phyloP scores from a whole-genome alignment of 192 early-diverging fungal species.

The Radiomyces spectabilis region DNA sequence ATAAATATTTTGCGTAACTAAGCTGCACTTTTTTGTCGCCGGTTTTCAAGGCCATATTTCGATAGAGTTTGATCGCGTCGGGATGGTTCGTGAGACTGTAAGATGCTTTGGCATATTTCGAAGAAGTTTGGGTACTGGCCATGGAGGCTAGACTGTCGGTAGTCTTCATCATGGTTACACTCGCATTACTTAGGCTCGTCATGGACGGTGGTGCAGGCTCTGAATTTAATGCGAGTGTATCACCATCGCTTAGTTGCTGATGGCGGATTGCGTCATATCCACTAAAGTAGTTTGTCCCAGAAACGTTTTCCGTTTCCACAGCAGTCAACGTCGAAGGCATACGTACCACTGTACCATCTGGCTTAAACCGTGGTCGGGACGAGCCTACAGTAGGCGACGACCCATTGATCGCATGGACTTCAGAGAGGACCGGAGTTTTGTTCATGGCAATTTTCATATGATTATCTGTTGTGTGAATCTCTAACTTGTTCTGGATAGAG shows the following conservation, averaged over 20 bases:
- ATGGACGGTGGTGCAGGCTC: neutral
- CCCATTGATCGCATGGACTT: no score
- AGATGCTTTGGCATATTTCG: slow-evolving; percentile 14
- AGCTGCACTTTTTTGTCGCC: slow-evolving; percentile 66
- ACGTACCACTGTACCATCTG: no score
- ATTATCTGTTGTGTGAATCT: no score
- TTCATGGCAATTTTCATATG: no score
- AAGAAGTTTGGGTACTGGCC: neutral
- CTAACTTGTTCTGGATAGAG: no score
- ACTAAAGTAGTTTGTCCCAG: neutral
- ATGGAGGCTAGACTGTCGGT: neutral
- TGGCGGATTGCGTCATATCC: neutral
- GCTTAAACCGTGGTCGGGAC: no score
- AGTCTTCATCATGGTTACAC: neutral
- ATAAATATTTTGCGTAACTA: slow-evolving; percentile 69
- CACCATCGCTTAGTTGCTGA: no score
- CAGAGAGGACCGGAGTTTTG: no score
- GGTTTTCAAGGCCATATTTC: slow-evolving; percentile 69
- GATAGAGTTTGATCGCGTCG: slow-evolving; percentile 52
- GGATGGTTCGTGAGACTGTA: slow-evolving; percentile 20
- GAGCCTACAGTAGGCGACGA: no score
- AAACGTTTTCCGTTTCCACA: neutral
- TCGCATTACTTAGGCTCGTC: neutral
- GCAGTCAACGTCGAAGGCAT: no score
- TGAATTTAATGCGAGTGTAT: no score